phyloP scores from a whole-genome alignment of 257 asterid species.

The Petrea volubilis region DNA sequence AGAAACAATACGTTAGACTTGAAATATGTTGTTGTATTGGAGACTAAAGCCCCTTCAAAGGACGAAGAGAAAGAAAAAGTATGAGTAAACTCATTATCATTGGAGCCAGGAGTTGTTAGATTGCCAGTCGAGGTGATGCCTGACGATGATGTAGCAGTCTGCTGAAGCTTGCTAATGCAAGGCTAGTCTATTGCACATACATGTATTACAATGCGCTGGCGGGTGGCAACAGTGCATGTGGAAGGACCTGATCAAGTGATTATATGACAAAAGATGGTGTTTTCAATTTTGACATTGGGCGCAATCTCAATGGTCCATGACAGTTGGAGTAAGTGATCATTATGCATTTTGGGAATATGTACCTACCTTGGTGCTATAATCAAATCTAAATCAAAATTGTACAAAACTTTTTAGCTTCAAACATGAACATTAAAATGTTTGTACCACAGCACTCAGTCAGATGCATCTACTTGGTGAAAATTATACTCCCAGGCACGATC shows the following conservation, averaged over 20 bases:
- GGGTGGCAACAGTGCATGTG: slow-evolving; percentile 86
- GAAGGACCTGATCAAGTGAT: slow-evolving; percentile 61
- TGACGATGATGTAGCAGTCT: no score
- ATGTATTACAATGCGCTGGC: slow-evolving; percentile 77
- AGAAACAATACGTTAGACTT: slow-evolving; percentile 23
- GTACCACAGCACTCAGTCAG: slow-evolving; percentile 8
- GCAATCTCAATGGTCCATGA: slow-evolving; percentile 16
- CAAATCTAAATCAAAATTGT: slow-evolving; percentile 12
- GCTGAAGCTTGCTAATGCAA: slow-evolving; percentile 66
- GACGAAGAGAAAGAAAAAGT: background rate
- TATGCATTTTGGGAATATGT: background rate
- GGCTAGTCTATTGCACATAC: slow-evolving; percentile 82
- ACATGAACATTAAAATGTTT: background rate
- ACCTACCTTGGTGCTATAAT: background rate
- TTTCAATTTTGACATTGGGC: slow-evolving; percentile 24
- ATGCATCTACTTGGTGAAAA: background rate
- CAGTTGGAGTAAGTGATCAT: slow-evolving; percentile 5
- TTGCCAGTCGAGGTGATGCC: no score
- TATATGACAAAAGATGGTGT: background rate
- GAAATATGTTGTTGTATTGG: background rate
- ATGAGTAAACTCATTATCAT: no score
- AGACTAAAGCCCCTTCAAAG: background rate
- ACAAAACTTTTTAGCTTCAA: slow-evolving; percentile 8
- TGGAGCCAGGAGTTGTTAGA: no score
- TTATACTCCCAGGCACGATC: slow-evolving; percentile 2